These are phyloP conservation scores for Suillus alpinus DNA, from an alignment of 768 basidiomycete species.

Conservation along the genomic window DNA sequence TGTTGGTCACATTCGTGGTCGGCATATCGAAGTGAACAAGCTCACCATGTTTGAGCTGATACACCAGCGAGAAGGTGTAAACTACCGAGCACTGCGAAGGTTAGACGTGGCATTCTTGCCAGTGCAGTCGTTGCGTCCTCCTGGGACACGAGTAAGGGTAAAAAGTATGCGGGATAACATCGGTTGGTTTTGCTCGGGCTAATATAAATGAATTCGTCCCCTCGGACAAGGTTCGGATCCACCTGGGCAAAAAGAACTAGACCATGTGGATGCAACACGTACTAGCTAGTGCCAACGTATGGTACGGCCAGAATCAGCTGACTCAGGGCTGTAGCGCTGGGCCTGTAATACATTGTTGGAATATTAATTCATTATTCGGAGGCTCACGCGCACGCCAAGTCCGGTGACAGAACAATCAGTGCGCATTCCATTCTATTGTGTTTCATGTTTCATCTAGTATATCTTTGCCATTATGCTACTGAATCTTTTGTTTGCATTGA, in stretches of 20 bases:
- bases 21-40: not conserved
- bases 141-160: not conserved
- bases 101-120: slow-evolving; percentile 8
- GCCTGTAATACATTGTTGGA: no score
- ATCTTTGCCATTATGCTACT: no score
- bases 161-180: not conserved
- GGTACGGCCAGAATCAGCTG: not conserved
- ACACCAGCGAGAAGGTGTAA: slow-evolving; percentile 13
- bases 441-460: no score
- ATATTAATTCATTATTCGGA: no score
- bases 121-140: not conserved
- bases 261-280: not conserved
- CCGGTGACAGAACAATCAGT: no score
- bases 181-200: no score
- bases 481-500: no score
- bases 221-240: not conserved
- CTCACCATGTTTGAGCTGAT: slow-evolving; percentile 31
- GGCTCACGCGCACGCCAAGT: no score
- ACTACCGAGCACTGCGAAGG: slow-evolving; percentile 9
- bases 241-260: no score
- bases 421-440: no score
- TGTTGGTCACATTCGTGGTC: not conserved
- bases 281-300: not conserved
- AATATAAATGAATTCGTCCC: not conserved
- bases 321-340: no score